Evolutionary conservation across 2,329 filamentous ascomycete species (phyloP).

Genomic region (Pyrenochaeta sp.): DNA sequence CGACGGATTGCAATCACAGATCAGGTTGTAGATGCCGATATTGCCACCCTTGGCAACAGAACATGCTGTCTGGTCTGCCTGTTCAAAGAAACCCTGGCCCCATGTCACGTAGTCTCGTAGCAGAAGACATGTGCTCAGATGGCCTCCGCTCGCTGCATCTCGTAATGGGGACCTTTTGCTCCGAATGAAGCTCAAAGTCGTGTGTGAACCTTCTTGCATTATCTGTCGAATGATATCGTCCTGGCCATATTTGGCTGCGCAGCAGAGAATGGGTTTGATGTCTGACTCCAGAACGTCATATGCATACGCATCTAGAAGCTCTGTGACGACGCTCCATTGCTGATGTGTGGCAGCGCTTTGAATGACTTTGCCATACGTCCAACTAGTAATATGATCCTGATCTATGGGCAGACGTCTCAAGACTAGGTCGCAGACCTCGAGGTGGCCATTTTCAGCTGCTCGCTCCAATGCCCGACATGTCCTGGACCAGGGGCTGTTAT

Average conservation of each 20-base stretch:
- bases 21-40: neutral
- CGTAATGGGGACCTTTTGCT: neutral
- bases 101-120: constrained; percentile 1
- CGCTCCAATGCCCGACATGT: neutral
- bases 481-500: neutral
- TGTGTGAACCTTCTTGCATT: neutral
- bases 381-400: neutral
- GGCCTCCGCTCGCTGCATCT: constrained; percentile 9
- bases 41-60: constrained; percentile 1
- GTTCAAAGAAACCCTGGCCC: constrained; percentile 1
- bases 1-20: neutral
- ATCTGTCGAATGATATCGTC: neutral
- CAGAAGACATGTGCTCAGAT: constrained; percentile 3
- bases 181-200: neutral
- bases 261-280: neutral
- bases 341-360: constrained; percentile 1
- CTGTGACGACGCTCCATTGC: neutral
- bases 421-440: neutral
- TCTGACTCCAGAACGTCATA: neutral
- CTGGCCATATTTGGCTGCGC: constrained; percentile 1
- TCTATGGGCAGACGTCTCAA: neutral
- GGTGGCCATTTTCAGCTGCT: neutral
- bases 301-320: neutral
- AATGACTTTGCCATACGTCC: neutral
- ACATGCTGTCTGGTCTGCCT: constrained; percentile 1